Conservation (phyloP, 805 yeast genomes). For the Metschnikowia similis region DNA sequence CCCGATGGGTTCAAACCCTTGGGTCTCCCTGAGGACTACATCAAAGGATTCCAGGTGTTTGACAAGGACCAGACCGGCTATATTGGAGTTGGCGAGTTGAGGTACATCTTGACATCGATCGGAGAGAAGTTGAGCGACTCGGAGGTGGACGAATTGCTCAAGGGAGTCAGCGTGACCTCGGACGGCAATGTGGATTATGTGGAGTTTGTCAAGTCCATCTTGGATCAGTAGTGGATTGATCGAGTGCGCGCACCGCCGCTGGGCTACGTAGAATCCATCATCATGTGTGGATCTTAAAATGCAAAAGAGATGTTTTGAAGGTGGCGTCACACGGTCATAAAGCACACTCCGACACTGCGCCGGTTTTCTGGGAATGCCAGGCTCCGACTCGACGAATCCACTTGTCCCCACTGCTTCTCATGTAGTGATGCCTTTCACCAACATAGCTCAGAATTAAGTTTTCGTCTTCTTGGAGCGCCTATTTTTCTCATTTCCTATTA, state of each 20-base stretch:
- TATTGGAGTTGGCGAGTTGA: slow-evolving; percentile 94
- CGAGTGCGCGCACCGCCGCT: background rate
- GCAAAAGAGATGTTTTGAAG: too few species aligned
- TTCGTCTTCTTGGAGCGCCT: too few species aligned
- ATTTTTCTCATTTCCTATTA: too few species aligned
- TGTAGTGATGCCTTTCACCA: too few species aligned
- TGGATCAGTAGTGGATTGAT: slow-evolving; percentile 64
- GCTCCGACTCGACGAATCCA: too few species aligned
- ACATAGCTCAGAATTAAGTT: too few species aligned
- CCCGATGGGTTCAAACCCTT: slow-evolving; percentile 85
- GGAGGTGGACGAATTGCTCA: slow-evolving; percentile 93
- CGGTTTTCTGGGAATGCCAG: too few species aligned
- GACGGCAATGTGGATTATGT: slow-evolving; percentile 95
- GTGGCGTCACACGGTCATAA: too few species aligned
- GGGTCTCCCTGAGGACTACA: slow-evolving; percentile 87
- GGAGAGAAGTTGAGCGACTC: slow-evolving; percentile 89
- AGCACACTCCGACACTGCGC: too few species aligned
- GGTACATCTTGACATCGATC: slow-evolving; percentile 89
- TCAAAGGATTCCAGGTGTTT: slow-evolving; percentile 90
- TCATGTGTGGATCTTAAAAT: background rate
- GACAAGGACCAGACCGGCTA: slow-evolving; percentile 95
- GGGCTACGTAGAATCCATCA: background rate
- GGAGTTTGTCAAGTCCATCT: slow-evolving; percentile 87
- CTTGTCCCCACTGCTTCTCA: too few species aligned
- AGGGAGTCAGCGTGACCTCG: slow-evolving; percentile 89